Conservation (phyloP, 2,329 filamentous ascomycete species). For the Byssochlamys sp. region DNA sequence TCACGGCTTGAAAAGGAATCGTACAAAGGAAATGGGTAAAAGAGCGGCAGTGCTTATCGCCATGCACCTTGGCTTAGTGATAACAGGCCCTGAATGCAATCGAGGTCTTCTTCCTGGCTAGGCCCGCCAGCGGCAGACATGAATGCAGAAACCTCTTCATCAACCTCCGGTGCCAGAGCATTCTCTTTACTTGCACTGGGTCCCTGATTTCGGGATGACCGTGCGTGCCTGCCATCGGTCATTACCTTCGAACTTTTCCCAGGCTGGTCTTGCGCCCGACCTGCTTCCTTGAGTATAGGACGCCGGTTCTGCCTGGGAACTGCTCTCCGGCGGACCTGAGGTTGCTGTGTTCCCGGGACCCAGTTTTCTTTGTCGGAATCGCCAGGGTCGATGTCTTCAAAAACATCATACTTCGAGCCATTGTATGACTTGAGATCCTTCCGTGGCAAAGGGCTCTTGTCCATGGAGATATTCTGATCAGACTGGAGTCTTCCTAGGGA, state of each 20-base stretch:
- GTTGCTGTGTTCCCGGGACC: constrained; percentile 42
- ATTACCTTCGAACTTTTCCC: constrained; percentile 11
- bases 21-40: constrained; percentile 1
- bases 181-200: constrained; percentile 18
- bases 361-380: constrained; percentile 97
- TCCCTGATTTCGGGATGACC: constrained; percentile 13
- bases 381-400: constrained; percentile 38
- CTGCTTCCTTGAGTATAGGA: constrained; percentile 38
- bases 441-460: constrained; percentile 25
- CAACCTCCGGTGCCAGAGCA: constrained; percentile 36
- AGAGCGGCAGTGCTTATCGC: constrained; percentile 43
- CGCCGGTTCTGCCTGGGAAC: constrained; percentile 22
- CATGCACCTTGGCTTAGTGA: constrained; percentile 89
- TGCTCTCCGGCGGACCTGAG: constrained; percentile 29
- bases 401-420: constrained; percentile 18
- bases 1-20: neutral
- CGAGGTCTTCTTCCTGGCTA: constrained; percentile 69
- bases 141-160: constrained; percentile 62
- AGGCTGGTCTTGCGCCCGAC: constrained; percentile 15
- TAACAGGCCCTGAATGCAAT: constrained; percentile 79
- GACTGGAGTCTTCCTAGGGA: constrained; percentile 55
- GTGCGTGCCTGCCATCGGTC: constrained; percentile 19
- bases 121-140: constrained; percentile 52
- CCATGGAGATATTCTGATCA: constrained; percentile 20
- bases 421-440: constrained; percentile 15